Conservation (phyloP, 768 basidiomycete species). For the Filobasidium floriforme region DNA sequence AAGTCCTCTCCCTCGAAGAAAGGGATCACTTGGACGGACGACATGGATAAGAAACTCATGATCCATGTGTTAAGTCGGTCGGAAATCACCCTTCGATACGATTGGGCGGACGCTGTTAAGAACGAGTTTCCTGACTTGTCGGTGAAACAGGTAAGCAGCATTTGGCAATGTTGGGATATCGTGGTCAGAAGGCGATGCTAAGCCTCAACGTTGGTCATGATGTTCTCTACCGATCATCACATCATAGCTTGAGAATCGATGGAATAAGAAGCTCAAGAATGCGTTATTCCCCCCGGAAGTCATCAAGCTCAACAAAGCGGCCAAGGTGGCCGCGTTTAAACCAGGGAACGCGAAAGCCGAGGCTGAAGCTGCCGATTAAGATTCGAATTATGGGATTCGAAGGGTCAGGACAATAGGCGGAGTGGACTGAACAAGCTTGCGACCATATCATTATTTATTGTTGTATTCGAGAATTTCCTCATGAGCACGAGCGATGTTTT, state of each 20-base stretch:
- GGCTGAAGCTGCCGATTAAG: too few species aligned
- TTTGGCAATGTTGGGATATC: too few species aligned
- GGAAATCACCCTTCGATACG: neutral
- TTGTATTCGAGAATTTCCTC: too few species aligned
- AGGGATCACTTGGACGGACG: neutral
- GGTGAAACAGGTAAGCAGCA: neutral
- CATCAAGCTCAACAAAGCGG: neutral
- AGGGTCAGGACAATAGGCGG: too few species aligned
- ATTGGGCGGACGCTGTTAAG: slow-evolving; percentile 1
- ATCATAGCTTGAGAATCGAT: neutral
- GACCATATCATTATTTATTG: too few species aligned
- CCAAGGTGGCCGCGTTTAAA: neutral
- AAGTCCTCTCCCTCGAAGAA: neutral
- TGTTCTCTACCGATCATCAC: too few species aligned
- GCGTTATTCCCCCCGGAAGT: neutral
- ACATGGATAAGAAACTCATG: neutral
- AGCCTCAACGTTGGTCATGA: too few species aligned
- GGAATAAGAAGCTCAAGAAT: neutral
- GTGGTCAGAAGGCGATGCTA: neutral
- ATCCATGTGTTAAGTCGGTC: neutral
- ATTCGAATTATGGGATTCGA: too few species aligned
- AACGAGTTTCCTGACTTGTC: neutral
- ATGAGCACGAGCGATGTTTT: too few species aligned
- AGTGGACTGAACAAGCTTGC: too few species aligned
- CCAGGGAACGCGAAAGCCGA: neutral